Evolutionary conservation across 139 green algal species (phyloP).

Genomic region (Closterium sp.): DNA sequence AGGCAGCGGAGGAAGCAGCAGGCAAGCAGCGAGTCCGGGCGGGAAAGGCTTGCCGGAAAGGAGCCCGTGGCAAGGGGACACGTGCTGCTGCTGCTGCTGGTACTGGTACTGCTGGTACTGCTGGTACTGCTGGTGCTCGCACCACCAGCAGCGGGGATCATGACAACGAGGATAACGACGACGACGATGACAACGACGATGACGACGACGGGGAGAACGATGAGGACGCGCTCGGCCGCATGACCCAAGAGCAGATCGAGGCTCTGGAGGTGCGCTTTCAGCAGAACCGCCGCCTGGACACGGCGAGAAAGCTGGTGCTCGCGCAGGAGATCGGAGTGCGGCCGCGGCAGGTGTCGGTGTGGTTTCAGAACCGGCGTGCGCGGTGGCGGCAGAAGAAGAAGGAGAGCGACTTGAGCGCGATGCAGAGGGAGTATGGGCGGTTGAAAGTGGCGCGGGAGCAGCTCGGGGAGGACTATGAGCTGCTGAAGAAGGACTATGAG

Average conservation of each 20-base stretch:
- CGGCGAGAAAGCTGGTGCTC: not conserved
- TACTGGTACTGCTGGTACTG: not conserved
- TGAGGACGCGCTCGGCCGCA: not conserved
- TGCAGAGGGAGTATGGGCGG: slow-evolving; percentile 7
- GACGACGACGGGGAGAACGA: not conserved
- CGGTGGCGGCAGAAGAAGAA: not conserved
- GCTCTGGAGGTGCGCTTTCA: not conserved
- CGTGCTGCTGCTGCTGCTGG: not conserved
- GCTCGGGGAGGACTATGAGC: not conserved
- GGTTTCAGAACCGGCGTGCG: slow-evolving; percentile 25
- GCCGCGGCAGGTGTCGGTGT: slow-evolving; percentile 13
- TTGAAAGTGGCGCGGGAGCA: not conserved
- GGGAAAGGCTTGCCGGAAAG: not conserved
- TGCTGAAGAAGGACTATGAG: slow-evolving; percentile 9
- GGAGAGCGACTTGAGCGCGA: not conserved
- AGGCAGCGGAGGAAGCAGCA: not conserved
- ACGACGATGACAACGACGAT: not conserved
- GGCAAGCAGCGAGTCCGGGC: too few species aligned
- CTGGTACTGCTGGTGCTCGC: not conserved
- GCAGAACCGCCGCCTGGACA: not conserved
- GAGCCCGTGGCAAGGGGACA: not conserved
- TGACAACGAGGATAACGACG: not conserved
- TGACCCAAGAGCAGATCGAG: not conserved
- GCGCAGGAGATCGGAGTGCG: not conserved
- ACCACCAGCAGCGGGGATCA: not conserved